Evolutionary conservation across 2,329 filamentous ascomycete genomes (phyloP).

Genomic region (Podosphaera leucotricha): DNA sequence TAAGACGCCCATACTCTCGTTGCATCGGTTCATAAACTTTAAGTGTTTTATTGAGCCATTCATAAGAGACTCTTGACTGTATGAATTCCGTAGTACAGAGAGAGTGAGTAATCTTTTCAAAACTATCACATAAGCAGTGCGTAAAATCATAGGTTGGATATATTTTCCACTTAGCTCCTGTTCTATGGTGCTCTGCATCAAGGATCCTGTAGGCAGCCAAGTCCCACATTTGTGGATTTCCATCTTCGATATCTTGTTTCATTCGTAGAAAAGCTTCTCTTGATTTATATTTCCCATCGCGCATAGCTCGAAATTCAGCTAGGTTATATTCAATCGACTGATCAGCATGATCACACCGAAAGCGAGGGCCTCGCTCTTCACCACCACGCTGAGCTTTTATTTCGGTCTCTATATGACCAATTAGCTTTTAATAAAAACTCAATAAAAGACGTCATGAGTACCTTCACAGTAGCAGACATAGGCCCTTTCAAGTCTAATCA

Average conservation of each 20-base stretch:
- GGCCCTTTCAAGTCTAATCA: slow-evolving; percentile 44
- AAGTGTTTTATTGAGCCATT: slow-evolving; percentile 64
- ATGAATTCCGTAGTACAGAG: slow-evolving; percentile 88
- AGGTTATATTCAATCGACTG: slow-evolving; percentile 55
- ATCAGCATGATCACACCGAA: slow-evolving; percentile 58
- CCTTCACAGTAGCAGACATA: slow-evolving; percentile 77
- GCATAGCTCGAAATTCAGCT: slow-evolving; percentile 69
- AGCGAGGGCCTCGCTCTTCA: slow-evolving; percentile 44
- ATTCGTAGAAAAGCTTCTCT: slow-evolving; percentile 70
- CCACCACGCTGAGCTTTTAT: slow-evolving; percentile 75
- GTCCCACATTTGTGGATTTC: slow-evolving; percentile 95
- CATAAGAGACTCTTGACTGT: slow-evolving; percentile 64
- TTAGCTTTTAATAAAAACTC: slow-evolving; percentile 9
- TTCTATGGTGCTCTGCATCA: slow-evolving; percentile 53
- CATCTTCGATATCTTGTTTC: slow-evolving; percentile 68
- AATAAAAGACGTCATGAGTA: slow-evolving; percentile 10
- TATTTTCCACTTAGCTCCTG: slow-evolving; percentile 67
- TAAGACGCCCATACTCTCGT: slow-evolving; percentile 59
- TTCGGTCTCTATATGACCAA: slow-evolving; percentile 33
- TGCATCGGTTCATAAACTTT: slow-evolving; percentile 86
- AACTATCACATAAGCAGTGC: slow-evolving; percentile 76
- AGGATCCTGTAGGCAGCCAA: slow-evolving; percentile 72
- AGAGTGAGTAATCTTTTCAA: slow-evolving; percentile 78
- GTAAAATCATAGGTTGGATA: slow-evolving; percentile 91
- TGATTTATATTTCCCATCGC: slow-evolving; percentile 71